Evolutionary conservation across 306 rosid genomes (phyloP), one percentile per base, ranked within the genome.

Genomic region (Corylus americana): DNA sequence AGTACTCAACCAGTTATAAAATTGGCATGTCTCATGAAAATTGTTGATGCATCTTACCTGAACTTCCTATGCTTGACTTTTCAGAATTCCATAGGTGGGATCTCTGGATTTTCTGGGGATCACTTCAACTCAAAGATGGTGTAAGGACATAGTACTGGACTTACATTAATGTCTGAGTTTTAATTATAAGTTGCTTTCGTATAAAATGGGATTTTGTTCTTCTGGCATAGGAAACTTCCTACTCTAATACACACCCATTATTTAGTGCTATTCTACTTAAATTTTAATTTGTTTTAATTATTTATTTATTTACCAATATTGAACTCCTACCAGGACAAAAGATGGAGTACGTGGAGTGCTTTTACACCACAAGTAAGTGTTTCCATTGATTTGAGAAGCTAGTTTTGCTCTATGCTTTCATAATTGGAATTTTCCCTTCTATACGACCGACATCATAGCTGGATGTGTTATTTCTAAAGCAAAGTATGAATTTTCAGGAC

Each of bases 41-140:
- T 39, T 39, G 10, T 44, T 35, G 4, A 31, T 64, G 25, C 35
- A 22, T 22, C 66, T 58, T 3, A 42, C 22, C 72, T 67, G 72
- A 42, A 67, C n/a, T 18, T 16, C 20, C 72, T 67, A 44, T 74
- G 70, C 45, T 2, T 18, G 11, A 9, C 77, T 70, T 48, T 82
- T 78, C 91, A 94, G 98, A 94, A 94, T 88, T 94, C 98, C 71
- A 89, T 92, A 73, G 98, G 98, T 77, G 98, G 93, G 78, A 74
- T 79, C 68, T 94, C 98, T 66, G 98, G 89, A 82, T 88, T 84
- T 84, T 91, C 98, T 53, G 98, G 98, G 74, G 83, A 84, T 49
- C 98, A 94, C 89, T 83, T 83, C 75, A 94, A 94, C 88, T 88
- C 92, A 35, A 91, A 84, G 78, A 89, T 79, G 50, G 79, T 14